These are phyloP conservation scores for Takakia lepidozioides DNA, from an alignment of 225 moss, liverwort and hornwort species.

Conservation along the genomic window DNA sequence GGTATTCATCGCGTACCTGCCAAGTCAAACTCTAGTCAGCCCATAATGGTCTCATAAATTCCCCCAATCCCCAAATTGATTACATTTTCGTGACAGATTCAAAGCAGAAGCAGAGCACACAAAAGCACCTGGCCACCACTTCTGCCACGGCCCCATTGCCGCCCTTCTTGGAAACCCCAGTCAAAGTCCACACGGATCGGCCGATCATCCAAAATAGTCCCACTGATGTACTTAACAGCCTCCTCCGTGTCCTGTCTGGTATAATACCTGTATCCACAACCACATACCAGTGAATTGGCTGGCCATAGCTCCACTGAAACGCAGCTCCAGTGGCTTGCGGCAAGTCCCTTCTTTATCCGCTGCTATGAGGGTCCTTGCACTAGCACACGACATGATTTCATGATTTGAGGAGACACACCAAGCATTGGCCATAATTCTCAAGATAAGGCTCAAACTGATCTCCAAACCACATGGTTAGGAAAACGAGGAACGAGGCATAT, in stretches of 20 bases:
- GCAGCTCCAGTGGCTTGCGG: no score
- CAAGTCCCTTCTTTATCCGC: no score
- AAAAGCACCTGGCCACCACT: constrained; percentile 85
- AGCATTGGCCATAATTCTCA: no score
- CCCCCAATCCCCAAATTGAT: no score
- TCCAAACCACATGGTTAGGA: no score
- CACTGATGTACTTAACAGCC: constrained; percentile 95
- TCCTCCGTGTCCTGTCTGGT: constrained; percentile 93
- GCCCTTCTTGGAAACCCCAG: constrained; percentile 99
- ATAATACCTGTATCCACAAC: constrained; percentile 53
- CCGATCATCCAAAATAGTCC: constrained; percentile 93
- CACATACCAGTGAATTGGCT: no score
- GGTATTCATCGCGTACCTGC: constrained; percentile 95
- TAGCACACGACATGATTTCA: no score
- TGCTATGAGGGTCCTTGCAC: no score
- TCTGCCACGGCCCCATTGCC: constrained; percentile 99
- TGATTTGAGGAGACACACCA: no score
- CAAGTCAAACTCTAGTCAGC: background rate
- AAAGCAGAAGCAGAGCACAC: background rate
- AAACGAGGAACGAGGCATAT: no score
- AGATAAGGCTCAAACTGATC: no score
- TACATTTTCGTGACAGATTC: background rate
- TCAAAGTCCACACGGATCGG: constrained; percentile 99
- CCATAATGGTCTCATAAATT: background rate
- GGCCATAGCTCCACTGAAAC: no score